phyloP scores from a whole-genome alignment of 1,284 basidiomycete genomes.

The Malassezia equina region DNA sequence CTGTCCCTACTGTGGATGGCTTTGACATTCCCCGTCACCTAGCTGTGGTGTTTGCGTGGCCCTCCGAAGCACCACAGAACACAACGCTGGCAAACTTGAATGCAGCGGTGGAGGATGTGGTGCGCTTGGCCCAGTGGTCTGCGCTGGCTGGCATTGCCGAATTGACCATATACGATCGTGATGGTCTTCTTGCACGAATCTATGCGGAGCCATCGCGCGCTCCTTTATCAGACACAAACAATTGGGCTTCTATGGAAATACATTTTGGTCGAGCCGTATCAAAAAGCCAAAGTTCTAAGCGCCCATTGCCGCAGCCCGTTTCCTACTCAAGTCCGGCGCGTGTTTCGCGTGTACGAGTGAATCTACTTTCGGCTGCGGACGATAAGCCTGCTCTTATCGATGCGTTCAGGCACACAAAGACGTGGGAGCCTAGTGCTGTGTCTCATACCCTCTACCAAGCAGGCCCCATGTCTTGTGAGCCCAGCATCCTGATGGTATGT shows the following conservation, averaged over 20 bases:
- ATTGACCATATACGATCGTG: slow-evolving; percentile 9
- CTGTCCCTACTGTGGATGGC: background rate
- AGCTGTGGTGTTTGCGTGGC: slow-evolving; percentile 9
- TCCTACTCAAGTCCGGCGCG: background rate
- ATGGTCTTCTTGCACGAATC: background rate
- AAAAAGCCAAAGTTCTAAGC: too few relatives aligned
- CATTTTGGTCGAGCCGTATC: background rate
- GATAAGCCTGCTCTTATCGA: slow-evolving; percentile 6
- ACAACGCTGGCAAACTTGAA: background rate
- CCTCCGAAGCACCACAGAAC: background rate
- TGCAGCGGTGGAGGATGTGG: background rate
- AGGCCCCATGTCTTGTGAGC: background rate
- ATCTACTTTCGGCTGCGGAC: slow-evolving; percentile 3
- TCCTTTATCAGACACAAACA: background rate
- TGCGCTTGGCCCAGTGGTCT: slow-evolving; percentile 4
- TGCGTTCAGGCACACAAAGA: background rate
- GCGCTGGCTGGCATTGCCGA: slow-evolving; percentile 3
- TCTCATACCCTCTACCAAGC: background rate
- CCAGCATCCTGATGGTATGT: slow-evolving; percentile 10
- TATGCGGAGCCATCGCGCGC: background rate
- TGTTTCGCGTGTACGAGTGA: background rate
- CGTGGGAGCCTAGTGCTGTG: background rate
- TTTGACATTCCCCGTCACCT: slow-evolving; percentile 2
- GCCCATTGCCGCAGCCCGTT: background rate
- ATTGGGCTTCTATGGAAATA: background rate